Base-by-base conservation (phyloP, 192 early-diverging fungal genomes). In the Thoreauomyces humboldtii region DNA sequence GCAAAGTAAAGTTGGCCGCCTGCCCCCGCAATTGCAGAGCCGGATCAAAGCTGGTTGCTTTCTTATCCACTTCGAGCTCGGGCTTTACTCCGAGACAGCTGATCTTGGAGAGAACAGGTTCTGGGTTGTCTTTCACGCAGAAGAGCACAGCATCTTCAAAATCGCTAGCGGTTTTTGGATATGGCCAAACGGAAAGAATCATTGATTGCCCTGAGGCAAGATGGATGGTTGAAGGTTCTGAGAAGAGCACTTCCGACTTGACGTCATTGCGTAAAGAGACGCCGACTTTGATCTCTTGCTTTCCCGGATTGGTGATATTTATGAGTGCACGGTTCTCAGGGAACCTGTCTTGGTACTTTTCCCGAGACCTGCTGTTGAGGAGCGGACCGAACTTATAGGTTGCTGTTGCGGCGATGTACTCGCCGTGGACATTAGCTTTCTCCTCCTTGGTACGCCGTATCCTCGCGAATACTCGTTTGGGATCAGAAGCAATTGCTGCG, bases 51-150 rank as follows among this genome's bases (percentile, higher is more conserved):
- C 63, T 64, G n/a, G 86, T 37, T 17, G 65, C 44, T 51, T 79
- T 79, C 60, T 86, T 86, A 50, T 86, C 85, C 15, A 86, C 59
- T 53, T 86, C 85, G 1, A 86, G 42, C 59, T 86, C 85, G 4
- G 85, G 81, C 59, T 83, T 83, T 14, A 81, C 81, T 0, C 85
- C 85, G 36, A 63, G 63, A 59, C 81, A 84, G n/a, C 69, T 69
- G 32, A 86, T 36, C 48, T 81, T 86, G 68, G 59, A 83, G 3
- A n/a, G 56, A 47, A 80, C 75, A 6, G 85, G 85, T 65, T 86
- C 83, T 11, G 85, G 85, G 63, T 86, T 86, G 62, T 86, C 85
- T 63, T 84, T 86, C n/a, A 86, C 71, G 53, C 79, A 83, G 19
- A 81, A 35, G 28, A 86, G 63, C 4, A 86, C 37, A 2, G 61